phyloP scores from a whole-genome alignment of 2,329 filamentous ascomycete genomes.

The Coleophoma cylindrospora region DNA sequence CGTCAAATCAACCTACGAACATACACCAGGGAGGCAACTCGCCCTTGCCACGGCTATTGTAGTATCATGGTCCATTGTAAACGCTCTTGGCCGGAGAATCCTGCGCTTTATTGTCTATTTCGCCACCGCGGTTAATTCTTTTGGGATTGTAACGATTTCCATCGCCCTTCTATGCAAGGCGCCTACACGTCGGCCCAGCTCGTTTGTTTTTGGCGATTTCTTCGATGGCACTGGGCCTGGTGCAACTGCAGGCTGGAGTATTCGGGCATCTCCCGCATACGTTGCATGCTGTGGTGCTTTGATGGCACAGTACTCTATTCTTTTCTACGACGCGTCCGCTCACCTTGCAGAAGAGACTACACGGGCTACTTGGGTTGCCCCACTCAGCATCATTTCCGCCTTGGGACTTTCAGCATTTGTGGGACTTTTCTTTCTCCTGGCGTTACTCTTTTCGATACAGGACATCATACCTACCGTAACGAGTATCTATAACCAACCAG shows the following conservation, averaged over 20 bases:
- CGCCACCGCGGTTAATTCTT: slow-evolving; percentile 48
- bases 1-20: slow-evolving; percentile 34
- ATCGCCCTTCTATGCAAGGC: slow-evolving; percentile 52
- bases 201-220: slow-evolving; percentile 49
- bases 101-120: slow-evolving; percentile 51
- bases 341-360: slow-evolving; percentile 54
- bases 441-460: slow-evolving; percentile 54
- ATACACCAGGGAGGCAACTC: slow-evolving; percentile 43
- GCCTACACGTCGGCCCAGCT: slow-evolving; percentile 47
- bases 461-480: slow-evolving; percentile 44
- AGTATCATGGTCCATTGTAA: slow-evolving; percentile 47
- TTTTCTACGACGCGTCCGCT: slow-evolving; percentile 49
- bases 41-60: slow-evolving; percentile 56
- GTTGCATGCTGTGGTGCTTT: slow-evolving; percentile 48
- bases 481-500: slow-evolving; percentile 39
- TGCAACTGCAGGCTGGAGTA: slow-evolving; percentile 39
- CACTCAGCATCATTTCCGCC: slow-evolving; percentile 51
- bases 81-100: slow-evolving; percentile 51
- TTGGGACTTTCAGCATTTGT: slow-evolving; percentile 52
- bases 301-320: slow-evolving; percentile 49
- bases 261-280: slow-evolving; percentile 47
- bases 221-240: slow-evolving; percentile 45
- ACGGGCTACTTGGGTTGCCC: slow-evolving; percentile 50
- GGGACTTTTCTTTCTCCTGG: slow-evolving; percentile 52
- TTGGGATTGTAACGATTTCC: slow-evolving; percentile 45